Evolutionary conservation across 768 basidiomycete genomes (phyloP), one percentile per base, ranked within the genome.

Genomic region (Sporobolomyces pararoseus): DNA sequence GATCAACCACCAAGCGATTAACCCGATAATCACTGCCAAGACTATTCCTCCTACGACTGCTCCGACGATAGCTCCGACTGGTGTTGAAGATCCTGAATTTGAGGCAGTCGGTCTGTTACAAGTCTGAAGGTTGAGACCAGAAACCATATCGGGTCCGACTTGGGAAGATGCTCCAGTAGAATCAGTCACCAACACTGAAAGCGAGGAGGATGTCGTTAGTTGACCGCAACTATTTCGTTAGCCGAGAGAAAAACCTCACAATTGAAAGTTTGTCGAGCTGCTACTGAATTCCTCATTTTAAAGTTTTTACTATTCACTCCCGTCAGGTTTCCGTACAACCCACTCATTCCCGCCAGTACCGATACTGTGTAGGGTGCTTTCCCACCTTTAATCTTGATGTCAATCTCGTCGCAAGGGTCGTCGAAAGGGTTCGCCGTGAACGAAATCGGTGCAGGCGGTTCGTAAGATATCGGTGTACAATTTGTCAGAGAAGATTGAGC

Each of bases 161-260:
- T 0, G 3, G 2, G 72, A 66, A 2, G 57, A 34, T 0, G 23
- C 0, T 9, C 72, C 72, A 0, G n/a, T 42, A 13, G 65, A 37
- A 23, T 73, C 72, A 12, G 72, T 66, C 13, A 73, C 57, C 23
- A 66, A 59, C 27, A 73, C 72, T 73, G 67, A n/a, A 31, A 7
- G 14, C 13, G 3, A 31, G 7, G 13, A 25, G n/a, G 3, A 5
- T 32, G 34, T 39, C 13, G 4, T 0, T n/a, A n/a, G 39, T 42
- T 42, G 39, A 9, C 10, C 39, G 9, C 39, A 42, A 42, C 17
- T 9, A 42, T 9, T 42, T 17, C 9, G 39, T 42, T 9, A 9
- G 39, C 39, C 17, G 39, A 9, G 21, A 12, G 23, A 16, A 39
- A 35, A 12, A 7, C n/a, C 71, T 39, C 23, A 73, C 71, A 34